A percentile compares a stretch with the other conserved stretches of the same genome.
Conservation (phyloP, 225 moss, liverwort and hornwort genomes). For the Sphagnum tenellum region DNA sequence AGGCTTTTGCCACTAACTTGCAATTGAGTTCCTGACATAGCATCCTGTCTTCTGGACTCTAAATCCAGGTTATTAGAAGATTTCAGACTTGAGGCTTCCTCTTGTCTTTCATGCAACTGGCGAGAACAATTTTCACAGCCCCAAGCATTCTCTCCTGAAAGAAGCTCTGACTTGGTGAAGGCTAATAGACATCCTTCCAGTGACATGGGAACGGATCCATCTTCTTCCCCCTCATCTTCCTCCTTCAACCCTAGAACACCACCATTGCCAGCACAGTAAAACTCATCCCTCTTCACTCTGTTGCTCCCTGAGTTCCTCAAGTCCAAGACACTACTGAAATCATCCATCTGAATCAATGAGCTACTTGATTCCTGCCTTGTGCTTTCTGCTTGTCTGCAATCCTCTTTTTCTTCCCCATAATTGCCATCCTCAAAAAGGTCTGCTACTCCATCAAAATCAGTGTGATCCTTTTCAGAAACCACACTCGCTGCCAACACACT, state of each 20-base stretch:
- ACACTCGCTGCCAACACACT: background rate
- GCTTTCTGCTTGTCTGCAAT: conserved; percentile 5
- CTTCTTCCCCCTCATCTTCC: conserved; percentile 21
- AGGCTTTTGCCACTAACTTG: background rate
- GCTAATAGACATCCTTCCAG: conserved; percentile 83
- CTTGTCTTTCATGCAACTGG: conserved; percentile 16
- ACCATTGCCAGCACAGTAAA: conserved; percentile 11
- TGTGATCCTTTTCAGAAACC: conserved; percentile 22
- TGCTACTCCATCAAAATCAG: conserved; percentile 30
- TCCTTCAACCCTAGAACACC: conserved; percentile 31
- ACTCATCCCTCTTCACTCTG: conserved; percentile 14
- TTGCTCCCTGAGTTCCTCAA: conserved; percentile 10
- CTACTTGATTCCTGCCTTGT: conserved; percentile 6
- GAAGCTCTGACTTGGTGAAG: conserved; percentile 65
- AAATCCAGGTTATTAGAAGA: background rate
- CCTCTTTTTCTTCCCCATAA: conserved; percentile 5
- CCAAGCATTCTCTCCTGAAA: conserved; percentile 90
- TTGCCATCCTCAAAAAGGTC: conserved; percentile 43
- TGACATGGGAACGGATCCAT: conserved; percentile 51
- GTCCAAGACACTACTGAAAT: conserved; percentile 38
- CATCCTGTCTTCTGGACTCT: conserved; percentile 3
- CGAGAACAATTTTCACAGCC: conserved; percentile 73
- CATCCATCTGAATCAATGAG: conserved; percentile 14
- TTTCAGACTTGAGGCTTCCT: conserved; percentile 3
- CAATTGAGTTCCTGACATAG: conserved; percentile 3